Percentiles rank a stretch among this genome's conserved stretches.
phyloP scores from a whole-genome alignment of 192 early-diverging fungal species.

The Podila epigama region DNA sequence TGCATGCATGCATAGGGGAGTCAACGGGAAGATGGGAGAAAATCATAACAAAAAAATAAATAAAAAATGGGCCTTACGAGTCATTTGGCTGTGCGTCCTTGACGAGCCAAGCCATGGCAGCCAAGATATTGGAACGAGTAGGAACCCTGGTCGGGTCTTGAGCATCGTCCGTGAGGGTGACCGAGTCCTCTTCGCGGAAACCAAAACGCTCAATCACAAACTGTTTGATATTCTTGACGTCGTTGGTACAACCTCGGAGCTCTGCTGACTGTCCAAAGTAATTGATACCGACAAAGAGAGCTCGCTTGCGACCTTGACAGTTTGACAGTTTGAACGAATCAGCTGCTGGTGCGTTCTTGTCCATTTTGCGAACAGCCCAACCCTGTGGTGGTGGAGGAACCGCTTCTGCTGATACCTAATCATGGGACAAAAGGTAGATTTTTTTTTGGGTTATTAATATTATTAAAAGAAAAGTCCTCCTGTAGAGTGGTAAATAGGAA shows the following conservation, averaged over 20 bases:
- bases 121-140: constrained; percentile 74
- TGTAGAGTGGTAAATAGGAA: too few species aligned
- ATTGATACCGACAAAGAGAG: constrained; percentile 95
- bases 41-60: neutral
- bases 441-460: neutral
- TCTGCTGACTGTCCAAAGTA: constrained; percentile 71
- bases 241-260: constrained; percentile 82
- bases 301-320: constrained; percentile 77
- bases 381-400: constrained; percentile 26
- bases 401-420: constrained; percentile 8
- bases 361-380: constrained; percentile 15
- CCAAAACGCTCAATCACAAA: constrained; percentile 71
- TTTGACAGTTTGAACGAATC: constrained; percentile 57
- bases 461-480: neutral
- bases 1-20: neutral
- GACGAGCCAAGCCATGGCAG: constrained; percentile 81
- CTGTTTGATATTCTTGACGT: constrained; percentile 76
- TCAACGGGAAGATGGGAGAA: neutral
- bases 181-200: constrained; percentile 74
- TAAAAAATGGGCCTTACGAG: constrained; percentile 52
- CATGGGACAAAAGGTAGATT: neutral
- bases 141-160: constrained; percentile 66
- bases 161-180: constrained; percentile 83
- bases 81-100: constrained; percentile 75
- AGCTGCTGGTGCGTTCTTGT: constrained; percentile 23